A percentile compares a stretch with the other conserved stretches of the same genome.
Conservation (phyloP, 306 rosid species). For the Lathyrus sativus region DNA sequence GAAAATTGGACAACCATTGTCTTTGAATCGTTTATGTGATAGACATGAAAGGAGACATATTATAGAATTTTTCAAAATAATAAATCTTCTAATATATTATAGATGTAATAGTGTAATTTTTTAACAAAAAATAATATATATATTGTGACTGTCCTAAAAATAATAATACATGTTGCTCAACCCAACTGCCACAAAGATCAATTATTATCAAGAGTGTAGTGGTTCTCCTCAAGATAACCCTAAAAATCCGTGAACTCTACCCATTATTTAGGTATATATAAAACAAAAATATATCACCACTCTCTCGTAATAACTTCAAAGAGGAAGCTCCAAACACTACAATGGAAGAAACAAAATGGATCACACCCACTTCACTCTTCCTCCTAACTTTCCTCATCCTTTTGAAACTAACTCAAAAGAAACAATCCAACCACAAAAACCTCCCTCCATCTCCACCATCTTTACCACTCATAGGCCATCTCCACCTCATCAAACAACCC, state of each 20-base stretch:
- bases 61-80: too few relatives aligned
- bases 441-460: conserved; percentile 52
- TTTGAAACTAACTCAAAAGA: neutral
- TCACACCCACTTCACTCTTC: neutral
- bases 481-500: conserved; percentile 47
- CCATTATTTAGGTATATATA: neutral
- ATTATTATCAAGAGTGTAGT: too few relatives aligned
- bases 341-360: conserved; percentile 13
- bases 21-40: too few relatives aligned
- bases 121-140: too few relatives aligned
- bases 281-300: neutral
- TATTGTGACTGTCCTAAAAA: too few relatives aligned
- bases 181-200: too few relatives aligned
- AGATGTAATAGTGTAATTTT: too few relatives aligned
- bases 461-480: conserved; percentile 55
- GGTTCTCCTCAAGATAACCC: neutral
- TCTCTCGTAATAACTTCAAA: neutral
- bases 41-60: too few relatives aligned
- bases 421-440: neutral
- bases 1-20: too few relatives aligned
- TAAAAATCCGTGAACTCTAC: neutral
- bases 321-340: neutral
- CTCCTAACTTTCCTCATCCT: conserved; percentile 27
- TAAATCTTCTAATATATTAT: too few relatives aligned
- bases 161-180: too few relatives aligned